Evolutionary conservation across 2,329 filamentous ascomycete genomes (phyloP), one percentile per base, ranked within the genome.

Genomic region (Zasmidium cellare): DNA sequence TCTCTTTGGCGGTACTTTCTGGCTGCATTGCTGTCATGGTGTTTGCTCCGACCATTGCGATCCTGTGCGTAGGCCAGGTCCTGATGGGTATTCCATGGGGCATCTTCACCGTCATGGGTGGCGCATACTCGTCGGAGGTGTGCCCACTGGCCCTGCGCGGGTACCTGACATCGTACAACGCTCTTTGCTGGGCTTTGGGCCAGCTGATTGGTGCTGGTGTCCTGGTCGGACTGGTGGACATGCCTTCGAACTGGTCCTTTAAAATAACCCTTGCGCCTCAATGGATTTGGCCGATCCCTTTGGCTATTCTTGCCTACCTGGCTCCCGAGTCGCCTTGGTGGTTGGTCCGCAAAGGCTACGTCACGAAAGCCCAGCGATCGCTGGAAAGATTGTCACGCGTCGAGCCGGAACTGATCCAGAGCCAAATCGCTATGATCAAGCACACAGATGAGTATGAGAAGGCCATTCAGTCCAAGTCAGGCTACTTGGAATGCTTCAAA

Each of bases 151-250:
- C 35, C 6, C 16, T 41, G 12, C 11, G 35, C 7, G 35, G 35
- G n/a, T 41, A 41, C 7, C 35, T 41, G 35, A 41, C 35, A 28
- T 80, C 80, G 24, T 86, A 80, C 56, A 81, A 85, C 56, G 86
- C 86, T 64, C 72, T 86, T 35, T 85, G 82, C 65, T 87, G 85
- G 71, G 83, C 85, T 48, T 83, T 83, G 16, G 84, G 84, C 1
- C 84, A 86, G 65, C 76, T 87, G 3, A 72, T 86, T 2, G 82
- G 71, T 20, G 73, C 71, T 44, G 74, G 72, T 2, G 67, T 76
- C 2, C 69, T 71, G 7, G 67, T 69, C 20, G 71, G 67, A 2
- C 65, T 69, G 1, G 59, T 53, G 16, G 38, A 57, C 24, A 22
- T 55, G 19, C 54, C 61, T 16, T 64, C 46, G 35, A 67, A 74